phyloP scores from a whole-genome alignment of 768 basidiomycete species.

The Lactifluus echinatus region DNA sequence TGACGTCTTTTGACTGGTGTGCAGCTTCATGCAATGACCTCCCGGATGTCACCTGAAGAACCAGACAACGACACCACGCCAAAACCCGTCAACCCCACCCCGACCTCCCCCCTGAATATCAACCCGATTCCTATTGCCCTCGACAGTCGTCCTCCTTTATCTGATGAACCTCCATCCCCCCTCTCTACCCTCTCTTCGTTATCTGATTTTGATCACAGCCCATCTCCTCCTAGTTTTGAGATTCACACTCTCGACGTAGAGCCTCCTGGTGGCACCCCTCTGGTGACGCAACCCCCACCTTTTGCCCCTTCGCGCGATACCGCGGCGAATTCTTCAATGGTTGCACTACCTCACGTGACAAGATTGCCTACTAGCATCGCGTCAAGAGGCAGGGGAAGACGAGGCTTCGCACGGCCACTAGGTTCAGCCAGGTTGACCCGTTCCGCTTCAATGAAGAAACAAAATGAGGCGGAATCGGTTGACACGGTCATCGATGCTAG shows the following conservation, averaged over 20 bases:
- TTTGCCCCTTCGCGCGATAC: background rate
- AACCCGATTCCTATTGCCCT: background rate
- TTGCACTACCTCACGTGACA: background rate
- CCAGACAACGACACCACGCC: constrained; percentile 4
- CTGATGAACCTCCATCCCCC: constrained; percentile 8
- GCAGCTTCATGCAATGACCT: background rate
- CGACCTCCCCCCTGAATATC: background rate
- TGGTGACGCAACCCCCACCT: background rate
- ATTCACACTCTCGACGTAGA: background rate
- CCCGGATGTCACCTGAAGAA: background rate
- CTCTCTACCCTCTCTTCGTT: constrained; percentile 12
- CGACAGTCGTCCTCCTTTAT: background rate
- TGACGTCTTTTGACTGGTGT: background rate
- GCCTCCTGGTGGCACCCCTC: background rate
- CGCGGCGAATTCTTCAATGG: background rate
- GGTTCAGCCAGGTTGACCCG: constrained; percentile 10
- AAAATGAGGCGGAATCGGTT: background rate
- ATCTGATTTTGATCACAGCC: constrained; percentile 1
- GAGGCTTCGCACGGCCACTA: background rate
- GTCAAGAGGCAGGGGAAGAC: background rate
- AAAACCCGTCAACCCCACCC: background rate
- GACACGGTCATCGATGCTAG: background rate
- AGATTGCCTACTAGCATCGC: background rate
- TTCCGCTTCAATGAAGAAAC: constrained; percentile 8
- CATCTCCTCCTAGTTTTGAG: background rate